Conservation (phyloP, 2,329 filamentous ascomycete genomes). For the Byssothecium circinans region DNA sequence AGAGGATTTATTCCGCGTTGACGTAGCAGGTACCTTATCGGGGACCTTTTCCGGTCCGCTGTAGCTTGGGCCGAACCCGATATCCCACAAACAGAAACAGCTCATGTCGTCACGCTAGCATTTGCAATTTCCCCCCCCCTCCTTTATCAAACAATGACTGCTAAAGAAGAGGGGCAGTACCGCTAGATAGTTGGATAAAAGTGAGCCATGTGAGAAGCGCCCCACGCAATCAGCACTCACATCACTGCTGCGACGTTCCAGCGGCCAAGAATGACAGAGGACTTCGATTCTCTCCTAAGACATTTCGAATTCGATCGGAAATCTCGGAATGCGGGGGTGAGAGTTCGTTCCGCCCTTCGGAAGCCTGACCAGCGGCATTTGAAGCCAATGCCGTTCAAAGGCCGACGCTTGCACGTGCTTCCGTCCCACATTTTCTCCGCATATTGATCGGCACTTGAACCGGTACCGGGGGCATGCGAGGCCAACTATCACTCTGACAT, state of each 20-base stretch:
- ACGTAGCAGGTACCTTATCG: slow-evolving; percentile 3
- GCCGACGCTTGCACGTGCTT: background rate
- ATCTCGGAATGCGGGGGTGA: background rate
- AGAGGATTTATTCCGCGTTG: slow-evolving; percentile 18
- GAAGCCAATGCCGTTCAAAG: background rate
- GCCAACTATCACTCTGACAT: no score
- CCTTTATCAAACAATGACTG: no score
- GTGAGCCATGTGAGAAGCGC: no score
- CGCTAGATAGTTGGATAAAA: no score
- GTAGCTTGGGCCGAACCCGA: background rate
- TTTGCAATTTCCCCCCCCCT: background rate
- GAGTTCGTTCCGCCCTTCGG: background rate
- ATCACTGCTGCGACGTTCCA: no score
- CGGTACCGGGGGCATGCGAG: background rate
- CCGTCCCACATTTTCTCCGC: background rate
- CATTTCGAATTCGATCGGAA: background rate
- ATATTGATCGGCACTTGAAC: background rate
- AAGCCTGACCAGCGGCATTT: background rate
- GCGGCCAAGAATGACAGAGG: no score
- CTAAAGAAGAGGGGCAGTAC: no score
- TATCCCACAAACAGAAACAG: background rate
- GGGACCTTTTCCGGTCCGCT: slow-evolving; percentile 1
- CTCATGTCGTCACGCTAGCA: background rate
- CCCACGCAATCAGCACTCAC: no score
- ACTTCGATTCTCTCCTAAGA: no score